Base-by-base conservation (phyloP, 805 yeast genomes). In the Lachancea lanzarotensis region DNA sequence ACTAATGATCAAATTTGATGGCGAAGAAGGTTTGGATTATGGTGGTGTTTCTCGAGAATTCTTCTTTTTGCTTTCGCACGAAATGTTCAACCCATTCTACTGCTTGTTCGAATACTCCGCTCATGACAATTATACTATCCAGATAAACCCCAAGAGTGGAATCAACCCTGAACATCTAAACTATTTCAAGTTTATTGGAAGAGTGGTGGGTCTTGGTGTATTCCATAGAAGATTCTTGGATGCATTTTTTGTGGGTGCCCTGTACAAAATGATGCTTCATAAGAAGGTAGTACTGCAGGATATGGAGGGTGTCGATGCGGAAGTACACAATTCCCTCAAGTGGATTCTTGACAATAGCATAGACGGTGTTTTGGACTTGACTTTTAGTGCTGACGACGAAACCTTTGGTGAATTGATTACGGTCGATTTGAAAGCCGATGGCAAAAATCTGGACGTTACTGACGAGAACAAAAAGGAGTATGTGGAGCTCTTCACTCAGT, bases 41-140 rank as follows among this genome's bases (percentile, higher is more conserved):
- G 99, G 99, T 76, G 99, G 99, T 65, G 98, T 93, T 51, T 88
- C 97, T 26, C 79, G 99, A 72, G 99, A 93, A 68, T 93, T 88
- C 67, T 93, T 93, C 82, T 93, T 90, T 71, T 75, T 90, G 63
- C 74, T 93, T 54, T 90, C 98, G 3, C 98, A 93, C 65, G 98
- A 93, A 68, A 93, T 93, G 96, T 93, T 93, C 68, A 90, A 93
- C 65, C 99, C 99, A 51, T 87, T 90, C 67, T 93, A 93, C 67
- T 91, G 99, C 70, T 72, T 93, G 59, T 93, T 93, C 65, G 97
- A 93, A 69, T 93, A 93, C 67, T 89, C 97, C 15, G 95, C 98
- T 31, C 95, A 90, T 69, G 99, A 93, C 70, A 93, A 93, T 67
- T 93, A 93, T 70, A 93, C 98, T 0, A 75, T 93, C 65, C 99